These are phyloP conservation scores for Rubia peregrina DNA, from an alignment of 305 asterid genomes.

Conservation along the genomic window DNA sequence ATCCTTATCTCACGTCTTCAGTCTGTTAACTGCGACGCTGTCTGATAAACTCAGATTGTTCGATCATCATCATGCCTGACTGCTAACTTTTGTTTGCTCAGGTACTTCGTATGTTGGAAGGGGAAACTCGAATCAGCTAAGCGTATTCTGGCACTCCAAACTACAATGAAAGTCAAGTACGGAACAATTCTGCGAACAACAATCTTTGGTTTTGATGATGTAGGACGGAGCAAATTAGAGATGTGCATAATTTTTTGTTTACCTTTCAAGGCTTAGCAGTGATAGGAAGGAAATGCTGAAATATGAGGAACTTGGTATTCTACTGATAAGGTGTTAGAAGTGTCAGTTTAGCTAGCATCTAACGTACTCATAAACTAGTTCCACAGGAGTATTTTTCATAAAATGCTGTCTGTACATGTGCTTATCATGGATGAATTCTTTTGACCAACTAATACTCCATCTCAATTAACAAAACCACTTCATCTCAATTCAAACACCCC, in stretches of 20 bases:
- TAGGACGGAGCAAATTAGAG: not conserved
- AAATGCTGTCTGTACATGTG: too few relatives aligned
- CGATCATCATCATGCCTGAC: not conserved
- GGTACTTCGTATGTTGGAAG: constrained; percentile 75
- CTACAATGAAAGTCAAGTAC: not conserved
- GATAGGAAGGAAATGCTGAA: not conserved
- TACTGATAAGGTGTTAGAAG: not conserved
- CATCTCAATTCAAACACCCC: too few relatives aligned
- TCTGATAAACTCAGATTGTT: not conserved
- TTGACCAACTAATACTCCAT: too few relatives aligned
- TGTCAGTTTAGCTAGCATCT: not conserved
- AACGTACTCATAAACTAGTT: too few relatives aligned
- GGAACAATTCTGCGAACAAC: not conserved
- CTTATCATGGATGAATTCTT: too few relatives aligned
- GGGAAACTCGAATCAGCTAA: constrained; percentile 33
- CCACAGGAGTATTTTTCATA: too few relatives aligned
- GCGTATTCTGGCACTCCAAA: not conserved
- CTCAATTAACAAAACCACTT: too few relatives aligned
- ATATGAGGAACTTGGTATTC: not conserved
- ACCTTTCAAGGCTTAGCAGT: not conserved
- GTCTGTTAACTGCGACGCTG: too few relatives aligned
- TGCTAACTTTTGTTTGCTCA: constrained; percentile 16
- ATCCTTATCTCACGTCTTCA: too few relatives aligned
- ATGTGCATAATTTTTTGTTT: not conserved
- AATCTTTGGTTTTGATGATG: not conserved